Base-by-base conservation (phyloP, 2,329 filamentous ascomycete genomes). In the Pleurostoma richardsiae region DNA sequence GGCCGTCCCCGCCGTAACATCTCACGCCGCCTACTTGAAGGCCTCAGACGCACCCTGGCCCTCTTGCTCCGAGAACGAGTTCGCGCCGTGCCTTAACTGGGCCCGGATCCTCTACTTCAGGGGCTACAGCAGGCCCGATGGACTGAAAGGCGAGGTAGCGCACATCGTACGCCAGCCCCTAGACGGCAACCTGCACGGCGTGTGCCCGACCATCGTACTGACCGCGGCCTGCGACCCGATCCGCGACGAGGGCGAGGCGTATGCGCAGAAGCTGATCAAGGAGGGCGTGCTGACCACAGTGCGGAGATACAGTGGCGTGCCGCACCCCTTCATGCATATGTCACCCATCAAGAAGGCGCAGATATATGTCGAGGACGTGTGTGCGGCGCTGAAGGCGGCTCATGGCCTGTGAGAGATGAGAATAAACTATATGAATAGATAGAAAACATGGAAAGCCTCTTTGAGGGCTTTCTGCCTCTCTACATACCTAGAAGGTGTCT, bases 181-280 rank as follows among this genome's bases (percentile, higher is more conserved):
- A 8, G 63, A 59, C 59, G 52, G 55, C 10, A 30, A 40, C 30
- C 39, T 36, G 26, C 11, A 4, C 11, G 30, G 56, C 5, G 43
- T 62, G 29, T 65, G 57, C 43, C 60, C 65, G 33, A 65, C 62
- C 5, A 63, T 59, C 38, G 56, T 64, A 40, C 50, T 59, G 31
- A 66, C 60, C 2, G 63, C 43, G 10, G 61, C 61, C 53, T 61
- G 59, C 43, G 68, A 71, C 49, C 64, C 66, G 3, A 40, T 70
- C 43, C 53, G 68, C 3, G 68, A 71, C 47, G 68, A 70, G 49
- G 68, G 67, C 0, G 67, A 70, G 52, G 64, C 64, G 0, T 70
- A 70, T 51, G 67, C 59, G 1, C 56, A 54, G 49, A 67, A 62
- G 47, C 47, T 71, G 40, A 54, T 65, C 2, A 60, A 63, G 31